Conservation (phyloP, 2,329 filamentous ascomycete genomes). For the Tolypocladium endophyticum region DNA sequence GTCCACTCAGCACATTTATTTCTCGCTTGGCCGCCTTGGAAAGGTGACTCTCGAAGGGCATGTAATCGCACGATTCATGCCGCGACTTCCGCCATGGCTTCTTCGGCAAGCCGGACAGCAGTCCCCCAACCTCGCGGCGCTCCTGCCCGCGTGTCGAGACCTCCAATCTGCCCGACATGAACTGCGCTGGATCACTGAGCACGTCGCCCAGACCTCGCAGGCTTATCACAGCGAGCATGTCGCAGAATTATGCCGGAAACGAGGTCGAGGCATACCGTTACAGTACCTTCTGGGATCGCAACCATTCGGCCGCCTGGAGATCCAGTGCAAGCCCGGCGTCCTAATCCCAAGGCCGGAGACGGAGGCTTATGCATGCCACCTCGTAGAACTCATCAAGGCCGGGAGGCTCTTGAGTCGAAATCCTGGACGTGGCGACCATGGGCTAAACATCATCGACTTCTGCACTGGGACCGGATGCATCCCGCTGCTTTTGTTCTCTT, state of each 20-base stretch:
- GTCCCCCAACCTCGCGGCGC: slow-evolving; percentile 44
- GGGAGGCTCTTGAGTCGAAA: slow-evolving; percentile 4
- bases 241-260: slow-evolving; percentile 32
- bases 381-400: slow-evolving; percentile 35
- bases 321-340: slow-evolving; percentile 66
- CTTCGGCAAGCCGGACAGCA: slow-evolving; percentile 41
- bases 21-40: neutral
- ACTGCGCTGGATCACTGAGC: slow-evolving; percentile 61
- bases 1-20: neutral
- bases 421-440: slow-evolving; percentile 4
- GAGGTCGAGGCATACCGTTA: slow-evolving; percentile 59
- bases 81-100: slow-evolving; percentile 50
- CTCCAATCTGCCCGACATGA: slow-evolving; percentile 56
- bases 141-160: slow-evolving; percentile 55
- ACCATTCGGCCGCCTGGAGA: slow-evolving; percentile 75
- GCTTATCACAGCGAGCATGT: slow-evolving; percentile 14
- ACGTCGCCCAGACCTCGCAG: slow-evolving; percentile 28
- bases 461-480: slow-evolving; percentile 93
- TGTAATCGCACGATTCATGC: slow-evolving; percentile 32
- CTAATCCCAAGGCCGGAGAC: slow-evolving; percentile 78
- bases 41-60: neutral
- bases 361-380: slow-evolving; percentile 52
- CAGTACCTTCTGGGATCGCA: slow-evolving; percentile 86
- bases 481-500: slow-evolving; percentile 60
- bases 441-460: slow-evolving; percentile 64